These are phyloP conservation scores for Fusarium mexicanum DNA, from an alignment of 2,329 filamentous ascomycete species.

Conservation along the genomic window DNA sequence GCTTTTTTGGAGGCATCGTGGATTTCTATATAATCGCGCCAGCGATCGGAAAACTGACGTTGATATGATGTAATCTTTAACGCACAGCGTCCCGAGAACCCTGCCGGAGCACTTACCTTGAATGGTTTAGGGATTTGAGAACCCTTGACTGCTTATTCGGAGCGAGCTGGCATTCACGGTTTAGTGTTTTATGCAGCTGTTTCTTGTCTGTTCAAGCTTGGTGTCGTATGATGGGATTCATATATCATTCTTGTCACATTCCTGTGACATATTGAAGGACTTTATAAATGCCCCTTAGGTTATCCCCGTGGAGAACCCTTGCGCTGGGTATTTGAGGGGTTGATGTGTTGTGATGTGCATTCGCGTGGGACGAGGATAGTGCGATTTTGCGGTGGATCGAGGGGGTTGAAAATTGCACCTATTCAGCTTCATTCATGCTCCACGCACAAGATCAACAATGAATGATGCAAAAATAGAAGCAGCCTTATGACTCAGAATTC, in stretches of 20 bases:
- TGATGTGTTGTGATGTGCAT: not conserved
- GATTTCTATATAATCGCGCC: not conserved
- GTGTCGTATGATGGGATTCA: not conserved
- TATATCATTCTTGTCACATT: not conserved
- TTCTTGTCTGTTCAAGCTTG: not conserved
- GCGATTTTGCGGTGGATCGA: not conserved
- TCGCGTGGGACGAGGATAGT: not conserved
- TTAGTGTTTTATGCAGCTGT: not conserved
- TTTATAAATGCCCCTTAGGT: accelerated
- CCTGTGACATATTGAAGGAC: accelerated
- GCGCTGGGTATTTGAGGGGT: not conserved
- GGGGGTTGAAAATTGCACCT: not conserved
- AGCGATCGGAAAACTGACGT: not conserved
- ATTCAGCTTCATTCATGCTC: too few species aligned
- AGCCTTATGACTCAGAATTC: not conserved
- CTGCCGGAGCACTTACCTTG: not conserved
- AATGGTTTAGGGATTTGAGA: not conserved
- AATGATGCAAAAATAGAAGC: not conserved
- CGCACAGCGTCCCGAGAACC: not conserved
- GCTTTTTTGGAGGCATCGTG: not conserved
- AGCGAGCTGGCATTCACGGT: not conserved
- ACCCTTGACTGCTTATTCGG: not conserved
- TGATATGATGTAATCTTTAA: not conserved
- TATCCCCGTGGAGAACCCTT: not conserved
- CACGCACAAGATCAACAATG: not conserved